phyloP scores from a whole-genome alignment of 2,329 filamentous ascomycete species.

The Cyphellophora europaea region DNA sequence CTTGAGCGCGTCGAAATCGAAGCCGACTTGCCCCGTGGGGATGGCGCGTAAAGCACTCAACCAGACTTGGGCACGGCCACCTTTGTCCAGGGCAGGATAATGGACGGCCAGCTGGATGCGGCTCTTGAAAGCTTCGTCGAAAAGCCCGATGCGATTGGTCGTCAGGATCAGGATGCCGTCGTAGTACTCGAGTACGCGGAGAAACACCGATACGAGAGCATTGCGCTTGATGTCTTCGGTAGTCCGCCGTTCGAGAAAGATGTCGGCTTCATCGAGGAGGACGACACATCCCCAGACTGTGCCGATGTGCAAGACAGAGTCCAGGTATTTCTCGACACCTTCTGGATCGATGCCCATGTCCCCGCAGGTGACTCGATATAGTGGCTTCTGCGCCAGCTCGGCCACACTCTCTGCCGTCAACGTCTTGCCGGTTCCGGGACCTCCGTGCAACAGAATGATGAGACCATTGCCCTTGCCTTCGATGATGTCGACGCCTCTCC shows the following conservation, averaged over 20 bases:
- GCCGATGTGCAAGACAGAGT: constrained; percentile 13
- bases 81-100: constrained; percentile 9
- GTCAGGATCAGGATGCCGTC: constrained; percentile 19
- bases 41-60: background rate
- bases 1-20: constrained; percentile 9
- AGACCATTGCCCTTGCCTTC: constrained; percentile 14
- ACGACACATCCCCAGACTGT: constrained; percentile 3
- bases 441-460: constrained; percentile 16
- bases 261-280: constrained; percentile 9
- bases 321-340: constrained; percentile 7
- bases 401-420: constrained; percentile 59
- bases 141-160: constrained; percentile 19
- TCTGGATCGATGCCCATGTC: constrained; percentile 3
- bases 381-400: constrained; percentile 31
- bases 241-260: constrained; percentile 10
- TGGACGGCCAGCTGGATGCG: constrained; percentile 21
- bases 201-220: constrained; percentile 17
- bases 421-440: constrained; percentile 47
- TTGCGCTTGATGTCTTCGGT: constrained; percentile 14
- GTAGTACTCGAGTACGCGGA: constrained; percentile 19
- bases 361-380: constrained; percentile 11
- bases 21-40: constrained; percentile 5
- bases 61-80: constrained; percentile 1
- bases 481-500: constrained; percentile 13
- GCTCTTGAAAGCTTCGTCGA: constrained; percentile 22